Evolutionary conservation across 768 basidiomycete genomes (phyloP).

Genomic region (Tylopilus felleus): DNA sequence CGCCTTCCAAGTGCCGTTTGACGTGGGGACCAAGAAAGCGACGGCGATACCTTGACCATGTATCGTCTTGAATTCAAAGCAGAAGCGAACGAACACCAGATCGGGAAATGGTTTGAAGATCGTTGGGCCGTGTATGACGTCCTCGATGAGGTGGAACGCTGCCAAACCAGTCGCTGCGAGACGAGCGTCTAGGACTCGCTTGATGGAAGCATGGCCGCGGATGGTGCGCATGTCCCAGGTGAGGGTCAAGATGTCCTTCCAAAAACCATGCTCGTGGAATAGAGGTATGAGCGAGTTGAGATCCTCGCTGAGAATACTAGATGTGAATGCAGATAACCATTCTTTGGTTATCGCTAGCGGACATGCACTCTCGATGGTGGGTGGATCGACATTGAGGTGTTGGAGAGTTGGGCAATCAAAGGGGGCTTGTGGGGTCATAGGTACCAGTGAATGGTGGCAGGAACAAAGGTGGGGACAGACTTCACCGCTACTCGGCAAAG

Average conservation of each 20-base stretch:
- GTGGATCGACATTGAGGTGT: conserved; percentile 14
- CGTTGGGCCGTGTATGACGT: conserved; percentile 24
- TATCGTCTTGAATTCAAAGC: conserved; percentile 53
- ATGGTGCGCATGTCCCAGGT: conserved; percentile 57
- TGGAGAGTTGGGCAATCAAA: conserved; percentile 24
- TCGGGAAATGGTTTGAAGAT: conserved; percentile 46
- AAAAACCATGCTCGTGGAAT: conserved; percentile 32
- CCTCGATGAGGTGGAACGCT: conserved; percentile 19
- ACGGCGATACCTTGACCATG: conserved; percentile 52
- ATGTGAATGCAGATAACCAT: conserved; percentile 22
- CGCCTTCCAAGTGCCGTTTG: conserved; percentile 50
- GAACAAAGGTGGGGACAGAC: no score
- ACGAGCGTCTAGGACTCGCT: conserved; percentile 35
- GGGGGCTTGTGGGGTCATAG: background rate
- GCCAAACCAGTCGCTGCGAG: conserved; percentile 25
- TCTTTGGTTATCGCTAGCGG: conserved; percentile 3
- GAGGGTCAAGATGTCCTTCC: conserved; percentile 51
- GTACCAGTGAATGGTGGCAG: no score
- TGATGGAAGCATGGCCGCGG: conserved; percentile 35
- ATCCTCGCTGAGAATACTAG: conserved; percentile 2
- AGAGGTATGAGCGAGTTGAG: background rate
- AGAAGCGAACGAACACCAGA: conserved; percentile 52
- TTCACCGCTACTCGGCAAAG: no score
- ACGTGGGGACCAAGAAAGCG: conserved; percentile 44
- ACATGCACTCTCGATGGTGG: conserved; percentile 9